These are phyloP conservation scores for Epichloe scottii DNA, from an alignment of 2,329 filamentous ascomycete species.

Conservation along the genomic window DNA sequence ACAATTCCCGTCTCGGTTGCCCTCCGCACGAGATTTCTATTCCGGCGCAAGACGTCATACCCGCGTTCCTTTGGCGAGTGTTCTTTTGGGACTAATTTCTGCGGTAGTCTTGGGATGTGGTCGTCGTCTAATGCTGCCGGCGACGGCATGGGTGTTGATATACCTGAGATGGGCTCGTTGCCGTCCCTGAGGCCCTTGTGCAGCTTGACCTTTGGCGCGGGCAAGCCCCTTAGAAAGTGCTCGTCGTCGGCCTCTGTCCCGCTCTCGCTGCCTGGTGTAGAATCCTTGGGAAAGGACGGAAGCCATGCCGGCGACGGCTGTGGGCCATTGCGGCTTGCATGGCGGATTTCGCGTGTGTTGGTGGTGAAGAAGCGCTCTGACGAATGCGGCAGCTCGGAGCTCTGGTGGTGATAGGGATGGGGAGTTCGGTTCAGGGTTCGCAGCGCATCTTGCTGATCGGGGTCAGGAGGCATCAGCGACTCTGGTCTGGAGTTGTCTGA, in stretches of 20 bases:
- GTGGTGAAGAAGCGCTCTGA: constrained; percentile 25
- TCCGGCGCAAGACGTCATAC: constrained; percentile 25
- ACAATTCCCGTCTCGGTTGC: constrained; percentile 40
- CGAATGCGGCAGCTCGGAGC: constrained; percentile 40
- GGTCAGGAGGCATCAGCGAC: constrained; percentile 19
- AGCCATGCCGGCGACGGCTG: constrained; percentile 14
- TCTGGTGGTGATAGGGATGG: constrained; percentile 53
- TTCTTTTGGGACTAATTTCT: constrained; percentile 8
- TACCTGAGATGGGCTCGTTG: constrained; percentile 40
- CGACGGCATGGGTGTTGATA: constrained; percentile 42
- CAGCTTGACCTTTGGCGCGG: constrained; percentile 58
- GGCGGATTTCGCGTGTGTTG: constrained; percentile 8
- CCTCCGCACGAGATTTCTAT: constrained; percentile 39
- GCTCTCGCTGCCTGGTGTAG: constrained; percentile 64
- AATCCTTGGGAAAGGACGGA: constrained; percentile 33
- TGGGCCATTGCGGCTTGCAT: constrained; percentile 9
- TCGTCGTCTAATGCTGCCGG: constrained; percentile 34
- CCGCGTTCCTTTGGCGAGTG: constrained; percentile 10
- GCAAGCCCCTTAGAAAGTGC: constrained; percentile 72
- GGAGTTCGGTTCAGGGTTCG: constrained; percentile 48
- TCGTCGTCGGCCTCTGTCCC: constrained; percentile 95
- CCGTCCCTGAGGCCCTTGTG: constrained; percentile 66
- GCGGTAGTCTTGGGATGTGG: constrained; percentile 13
- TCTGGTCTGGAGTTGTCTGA: constrained; percentile 27
- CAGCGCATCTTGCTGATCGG: constrained; percentile 26